Evolutionary conservation across 2,329 filamentous ascomycete species (phyloP).

Genomic region (Rutstroemia sp.): DNA sequence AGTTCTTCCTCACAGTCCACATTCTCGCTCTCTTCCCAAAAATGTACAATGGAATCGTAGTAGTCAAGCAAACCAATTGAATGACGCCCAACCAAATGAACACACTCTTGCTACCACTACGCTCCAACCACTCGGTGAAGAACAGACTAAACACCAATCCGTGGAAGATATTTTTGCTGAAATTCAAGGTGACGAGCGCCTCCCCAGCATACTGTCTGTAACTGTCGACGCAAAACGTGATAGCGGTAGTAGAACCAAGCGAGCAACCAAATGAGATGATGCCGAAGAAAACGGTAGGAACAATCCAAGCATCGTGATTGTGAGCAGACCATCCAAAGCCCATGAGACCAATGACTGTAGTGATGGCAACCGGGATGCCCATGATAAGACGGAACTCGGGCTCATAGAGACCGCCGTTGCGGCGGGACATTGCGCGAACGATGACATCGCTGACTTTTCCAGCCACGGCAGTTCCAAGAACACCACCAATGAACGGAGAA

Average conservation of each 20-base stretch:
- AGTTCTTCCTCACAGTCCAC: constrained; percentile 83
- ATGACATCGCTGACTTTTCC: constrained; percentile 82
- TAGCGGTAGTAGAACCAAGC: constrained; percentile 80
- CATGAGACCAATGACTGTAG: constrained; percentile 81
- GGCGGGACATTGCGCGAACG: constrained; percentile 71
- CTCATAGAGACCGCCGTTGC: constrained; percentile 91
- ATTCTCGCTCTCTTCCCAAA: constrained; percentile 85
- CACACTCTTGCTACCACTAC: constrained; percentile 67
- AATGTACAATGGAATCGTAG: constrained; percentile 86
- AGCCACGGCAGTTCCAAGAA: constrained; percentile 86
- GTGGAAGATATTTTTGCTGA: constrained; percentile 89
- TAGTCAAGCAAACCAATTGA: constrained; percentile 67
- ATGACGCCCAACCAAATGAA: constrained; percentile 82
- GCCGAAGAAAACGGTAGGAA: constrained; percentile 90
- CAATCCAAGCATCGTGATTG: constrained; percentile 72
- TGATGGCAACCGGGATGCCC: constrained; percentile 70
- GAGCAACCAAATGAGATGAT: constrained; percentile 88
- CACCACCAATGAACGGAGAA: constrained; percentile 79
- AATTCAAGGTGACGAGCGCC: constrained; percentile 88
- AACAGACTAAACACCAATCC: constrained; percentile 85
- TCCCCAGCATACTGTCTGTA: constrained; percentile 92
- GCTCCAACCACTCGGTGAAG: constrained; percentile 74
- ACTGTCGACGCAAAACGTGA: constrained; percentile 90
- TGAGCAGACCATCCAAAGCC: constrained; percentile 92
- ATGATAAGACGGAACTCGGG: constrained; percentile 89